Evolutionary conservation across 2,329 filamentous ascomycete species (phyloP), one percentile per base, ranked within the genome.

Genomic region (Aspergillus neoniger): DNA sequence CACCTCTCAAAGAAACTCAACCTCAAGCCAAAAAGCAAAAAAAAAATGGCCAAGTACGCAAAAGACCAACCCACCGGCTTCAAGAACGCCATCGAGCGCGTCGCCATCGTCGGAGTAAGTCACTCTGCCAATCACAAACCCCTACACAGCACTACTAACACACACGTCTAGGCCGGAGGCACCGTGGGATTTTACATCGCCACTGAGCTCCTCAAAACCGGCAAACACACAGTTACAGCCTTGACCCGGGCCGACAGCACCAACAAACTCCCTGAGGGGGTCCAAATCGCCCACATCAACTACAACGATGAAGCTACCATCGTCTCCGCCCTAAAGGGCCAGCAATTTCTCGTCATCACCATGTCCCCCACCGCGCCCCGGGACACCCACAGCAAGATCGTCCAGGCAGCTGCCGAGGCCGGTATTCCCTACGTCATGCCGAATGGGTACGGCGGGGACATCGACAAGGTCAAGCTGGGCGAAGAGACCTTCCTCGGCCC

Each of bases 261-360:
- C 1, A 76, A 69, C 62, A 73, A 66, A 15, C 67, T 85, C 3
- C 83, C 84, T 2, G 63, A 75, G 1, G 81, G 81, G 14, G 76
- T 84, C 30, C 72, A 72, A 2, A 67, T 77, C 21, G 76, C 72
- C 41, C 56, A 65, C 1, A 76, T 86, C 17, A 77, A 85, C 74
- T 86, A 86, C 70, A 66, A 78, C 14, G 73, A 82, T 17, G 73
- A 79, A 4, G 62, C 68, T 5, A 76, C 80, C 1, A 67, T 88
- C 8, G 76, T 83, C 0, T 68, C 71, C 0, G 85, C 83, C 2
- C 79, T 88, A 2, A 68, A 74, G 30, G 84, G 77, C 59, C 83
- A 88, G 61, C 79, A 88, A n/a, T 81, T 80, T 39, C 74, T 88
- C 3, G 76, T 87, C 64, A 86, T 88, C 57, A 85, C 84, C 9